These are phyloP conservation scores for Tricholoma bakamatsutake DNA, from an alignment of 768 basidiomycete species.

Conservation along the genomic window DNA sequence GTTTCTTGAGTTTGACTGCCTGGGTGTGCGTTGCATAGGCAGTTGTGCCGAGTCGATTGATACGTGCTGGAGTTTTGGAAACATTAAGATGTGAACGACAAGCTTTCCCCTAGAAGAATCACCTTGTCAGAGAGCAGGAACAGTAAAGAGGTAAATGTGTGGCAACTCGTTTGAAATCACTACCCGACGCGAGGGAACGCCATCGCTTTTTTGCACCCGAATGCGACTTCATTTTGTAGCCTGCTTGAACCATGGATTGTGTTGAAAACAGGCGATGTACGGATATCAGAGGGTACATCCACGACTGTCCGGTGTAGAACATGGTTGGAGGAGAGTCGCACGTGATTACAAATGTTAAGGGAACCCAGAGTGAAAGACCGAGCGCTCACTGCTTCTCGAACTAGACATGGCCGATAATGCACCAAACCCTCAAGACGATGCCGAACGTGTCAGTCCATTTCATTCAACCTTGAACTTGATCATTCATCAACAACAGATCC, in stretches of 20 bases:
- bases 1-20: slow-evolving; percentile 59
- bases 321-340: not conserved
- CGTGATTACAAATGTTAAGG: not conserved
- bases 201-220: slow-evolving; percentile 80
- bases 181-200: slow-evolving; percentile 60
- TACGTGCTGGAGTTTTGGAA: slow-evolving; percentile 55
- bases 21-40: slow-evolving; percentile 63
- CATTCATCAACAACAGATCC: slow-evolving; percentile 53
- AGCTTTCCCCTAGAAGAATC: slow-evolving; percentile 52
- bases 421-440: slow-evolving; percentile 64
- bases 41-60: slow-evolving; percentile 60
- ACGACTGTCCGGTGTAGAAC: slow-evolving; percentile 4
- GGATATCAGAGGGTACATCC: slow-evolving; percentile 13
- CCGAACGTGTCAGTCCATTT: slow-evolving; percentile 57
- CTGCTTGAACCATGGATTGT: slow-evolving; percentile 44
- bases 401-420: slow-evolving; percentile 33
- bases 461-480: not conserved
- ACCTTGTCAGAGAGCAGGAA: not conserved
- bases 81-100: slow-evolving; percentile 70
- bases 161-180: slow-evolving; percentile 69
- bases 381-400: not conserved
- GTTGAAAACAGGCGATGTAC: slow-evolving; percentile 51
- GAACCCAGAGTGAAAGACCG: not conserved
- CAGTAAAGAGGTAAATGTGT: not conserved
- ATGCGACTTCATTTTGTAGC: slow-evolving; percentile 79